Conservation (phyloP, 192 early-diverging fungal species). For the Podila epigama region DNA sequence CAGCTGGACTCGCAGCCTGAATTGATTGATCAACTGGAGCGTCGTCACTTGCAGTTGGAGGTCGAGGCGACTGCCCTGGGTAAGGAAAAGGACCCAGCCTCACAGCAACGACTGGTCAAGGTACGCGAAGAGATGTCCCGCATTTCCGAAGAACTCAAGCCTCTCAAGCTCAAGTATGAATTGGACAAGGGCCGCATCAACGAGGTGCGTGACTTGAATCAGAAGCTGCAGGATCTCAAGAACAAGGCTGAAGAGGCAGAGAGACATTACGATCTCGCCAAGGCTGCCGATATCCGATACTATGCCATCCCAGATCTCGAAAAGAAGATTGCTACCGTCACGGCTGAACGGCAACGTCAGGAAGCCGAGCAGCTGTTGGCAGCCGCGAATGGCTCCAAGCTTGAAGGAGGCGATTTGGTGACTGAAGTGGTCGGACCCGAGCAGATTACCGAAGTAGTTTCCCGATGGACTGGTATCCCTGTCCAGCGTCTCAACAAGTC, state of each 20-base stretch:
- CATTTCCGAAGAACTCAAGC: constrained; percentile 87
- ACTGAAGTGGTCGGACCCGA: constrained; percentile 90
- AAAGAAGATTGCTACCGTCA: constrained; percentile 76
- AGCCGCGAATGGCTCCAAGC: constrained; percentile 39
- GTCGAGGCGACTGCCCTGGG: constrained; percentile 92
- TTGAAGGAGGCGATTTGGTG: constrained; percentile 62
- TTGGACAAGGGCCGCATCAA: constrained; percentile 88
- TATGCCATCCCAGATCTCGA: constrained; percentile 92
- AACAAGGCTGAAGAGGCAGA: constrained; percentile 88
- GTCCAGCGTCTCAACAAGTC: constrained; percentile 87
- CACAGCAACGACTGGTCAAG: constrained; percentile 78
- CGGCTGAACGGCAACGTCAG: constrained; percentile 69
- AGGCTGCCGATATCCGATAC: constrained; percentile 94
- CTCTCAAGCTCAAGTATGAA: constrained; percentile 86
- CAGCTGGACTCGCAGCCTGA: constrained; percentile 98
- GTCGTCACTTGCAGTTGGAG: constrained; percentile 91
- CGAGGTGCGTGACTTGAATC: constrained; percentile 83
- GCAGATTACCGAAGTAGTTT: constrained; percentile 93
- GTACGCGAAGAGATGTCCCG: constrained; percentile 85
- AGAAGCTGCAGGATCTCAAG: constrained; percentile 89
- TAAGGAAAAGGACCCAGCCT: constrained; percentile 91
- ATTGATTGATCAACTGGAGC: constrained; percentile 94
- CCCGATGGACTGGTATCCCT: constrained; percentile 97
- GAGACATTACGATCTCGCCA: constrained; percentile 79
- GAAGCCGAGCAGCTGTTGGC: constrained; percentile 64